Percentiles rank a stretch among this genome's conserved stretches.
Evolutionary conservation across 768 basidiomycete species (phyloP).

Genomic region (Fibroporia radiculosa): DNA sequence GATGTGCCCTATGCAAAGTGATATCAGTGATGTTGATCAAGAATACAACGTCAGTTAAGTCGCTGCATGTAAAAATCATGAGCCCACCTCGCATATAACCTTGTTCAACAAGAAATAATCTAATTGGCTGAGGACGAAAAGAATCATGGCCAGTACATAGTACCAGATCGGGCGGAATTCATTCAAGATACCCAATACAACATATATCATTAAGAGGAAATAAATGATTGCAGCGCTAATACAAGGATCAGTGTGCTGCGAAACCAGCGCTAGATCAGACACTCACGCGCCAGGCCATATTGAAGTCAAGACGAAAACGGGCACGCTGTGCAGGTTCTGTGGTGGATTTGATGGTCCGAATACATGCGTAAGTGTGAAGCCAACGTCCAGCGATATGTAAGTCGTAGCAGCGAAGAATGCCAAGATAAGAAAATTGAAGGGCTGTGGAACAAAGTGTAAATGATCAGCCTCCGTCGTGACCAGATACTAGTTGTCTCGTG

Average conservation of each 20-base stretch:
- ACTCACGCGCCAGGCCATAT: slow-evolving; percentile 76
- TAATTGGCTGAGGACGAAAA: slow-evolving; percentile 77
- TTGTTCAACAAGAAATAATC: slow-evolving; percentile 76
- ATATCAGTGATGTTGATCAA: slow-evolving; percentile 1
- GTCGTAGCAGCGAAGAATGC: slow-evolving; percentile 64
- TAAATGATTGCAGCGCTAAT: slow-evolving; percentile 59
- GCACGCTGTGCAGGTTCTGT: slow-evolving; percentile 48
- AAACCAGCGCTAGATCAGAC: not conserved
- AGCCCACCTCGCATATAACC: slow-evolving; percentile 62
- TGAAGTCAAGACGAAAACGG: slow-evolving; percentile 74
- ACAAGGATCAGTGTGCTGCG: slow-evolving; percentile 1
- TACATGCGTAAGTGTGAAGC: slow-evolving; percentile 51
- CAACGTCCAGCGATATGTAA: slow-evolving; percentile 84
- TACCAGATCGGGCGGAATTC: slow-evolving; percentile 78
- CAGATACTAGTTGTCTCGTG: no score
- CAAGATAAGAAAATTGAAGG: slow-evolving; percentile 47
- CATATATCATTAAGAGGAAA: slow-evolving; percentile 69
- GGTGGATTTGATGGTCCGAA: slow-evolving; percentile 57
- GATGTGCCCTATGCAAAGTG: slow-evolving; percentile 40
- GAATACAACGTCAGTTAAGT: not conserved
- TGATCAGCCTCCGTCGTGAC: no score
- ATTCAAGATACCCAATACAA: slow-evolving; percentile 67
- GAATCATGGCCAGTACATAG: slow-evolving; percentile 62
- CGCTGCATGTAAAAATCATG: not conserved
- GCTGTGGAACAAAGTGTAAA: slow-evolving; percentile 33